Conservation (phyloP, 495 filamentous ascomycete species). For the Hyaloscypha bicolor region DNA sequence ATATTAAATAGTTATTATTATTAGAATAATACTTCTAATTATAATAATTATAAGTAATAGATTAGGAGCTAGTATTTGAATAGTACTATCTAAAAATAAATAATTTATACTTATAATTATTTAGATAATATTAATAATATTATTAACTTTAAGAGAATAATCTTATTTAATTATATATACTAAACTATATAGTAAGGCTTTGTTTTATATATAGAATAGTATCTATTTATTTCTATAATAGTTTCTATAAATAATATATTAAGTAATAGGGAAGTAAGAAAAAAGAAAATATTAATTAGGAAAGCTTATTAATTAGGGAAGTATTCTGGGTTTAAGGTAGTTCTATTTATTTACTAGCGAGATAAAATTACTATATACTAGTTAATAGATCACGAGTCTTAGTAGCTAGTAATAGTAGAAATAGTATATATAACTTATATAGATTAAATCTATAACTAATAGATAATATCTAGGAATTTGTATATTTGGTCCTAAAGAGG, state of each 20-base stretch:
- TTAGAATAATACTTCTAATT: slow-evolving; percentile 12
- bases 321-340: slow-evolving; percentile 3
- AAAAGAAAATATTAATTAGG: slow-evolving; percentile 4
- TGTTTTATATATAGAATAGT: neutral
- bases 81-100: neutral
- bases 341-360: too few species aligned
- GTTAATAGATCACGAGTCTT: too few species aligned
- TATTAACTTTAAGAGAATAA: neutral
- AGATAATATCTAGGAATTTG: slow-evolving; percentile 8
- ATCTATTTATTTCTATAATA: too few species aligned
- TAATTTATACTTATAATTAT: neutral
- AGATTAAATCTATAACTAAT: too few species aligned
- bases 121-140: neutral
- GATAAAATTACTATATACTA: too few species aligned
- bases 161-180: too few species aligned
- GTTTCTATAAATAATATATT: neutral
- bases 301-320: slow-evolving; percentile 9
- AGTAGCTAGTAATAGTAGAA: too few species aligned
- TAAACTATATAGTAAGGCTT: neutral
- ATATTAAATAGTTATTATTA: slow-evolving; percentile 7
- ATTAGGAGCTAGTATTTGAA: slow-evolving; percentile 6
- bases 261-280: neutral
- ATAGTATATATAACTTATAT: too few species aligned
- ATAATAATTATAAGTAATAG: slow-evolving; percentile 11
- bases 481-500: too few species aligned